A percentile compares a stretch with the other conserved stretches of the same genome.
These are phyloP conservation scores for Leucogyrophana mollusca DNA, from an alignment of 768 basidiomycete genomes.

Conservation along the genomic window DNA sequence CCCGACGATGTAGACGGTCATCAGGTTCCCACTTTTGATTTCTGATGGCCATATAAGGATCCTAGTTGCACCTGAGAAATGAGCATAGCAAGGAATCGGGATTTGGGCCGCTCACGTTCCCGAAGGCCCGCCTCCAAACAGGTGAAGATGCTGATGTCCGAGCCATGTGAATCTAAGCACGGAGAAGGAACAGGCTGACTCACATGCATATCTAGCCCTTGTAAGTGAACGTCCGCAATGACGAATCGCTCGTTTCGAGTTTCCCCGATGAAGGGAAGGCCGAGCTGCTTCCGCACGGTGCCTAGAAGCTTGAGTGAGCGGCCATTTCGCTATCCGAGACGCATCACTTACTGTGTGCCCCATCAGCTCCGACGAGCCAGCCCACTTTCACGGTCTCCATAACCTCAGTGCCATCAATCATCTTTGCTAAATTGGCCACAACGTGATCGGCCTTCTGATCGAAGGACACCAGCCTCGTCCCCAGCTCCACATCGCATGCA, in stretches of 20 bases:
- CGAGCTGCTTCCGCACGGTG: slow-evolving; percentile 16
- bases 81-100: not conserved
- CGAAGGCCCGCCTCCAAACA: not conserved
- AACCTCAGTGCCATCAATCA: slow-evolving; percentile 2
- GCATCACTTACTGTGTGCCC: slow-evolving; percentile 18
- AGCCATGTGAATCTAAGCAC: not conserved
- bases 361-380: slow-evolving; percentile 24
- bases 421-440: slow-evolving; percentile 15
- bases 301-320: slow-evolving; percentile 6
- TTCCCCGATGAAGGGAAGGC: slow-evolving; percentile 20
- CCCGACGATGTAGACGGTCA: not conserved
- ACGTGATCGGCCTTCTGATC: slow-evolving; percentile 23
- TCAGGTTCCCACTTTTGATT: not conserved
- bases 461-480: slow-evolving; percentile 19
- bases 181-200: slow-evolving; percentile 1
- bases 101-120: not conserved
- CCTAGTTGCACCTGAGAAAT: not conserved
- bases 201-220: slow-evolving; percentile 17
- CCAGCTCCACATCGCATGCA: slow-evolving; percentile 22
- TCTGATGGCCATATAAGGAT: not conserved
- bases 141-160: not conserved
- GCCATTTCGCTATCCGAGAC: too few species aligned
- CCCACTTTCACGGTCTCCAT: slow-evolving; percentile 12
- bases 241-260: slow-evolving; percentile 23
- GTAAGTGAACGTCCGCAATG: slow-evolving; percentile 22